Evolutionary conservation across 495 filamentous ascomycete genomes (phyloP), one percentile per base, ranked within the genome.

Genomic region (Aspergillus sclerotiicarbonarius): DNA sequence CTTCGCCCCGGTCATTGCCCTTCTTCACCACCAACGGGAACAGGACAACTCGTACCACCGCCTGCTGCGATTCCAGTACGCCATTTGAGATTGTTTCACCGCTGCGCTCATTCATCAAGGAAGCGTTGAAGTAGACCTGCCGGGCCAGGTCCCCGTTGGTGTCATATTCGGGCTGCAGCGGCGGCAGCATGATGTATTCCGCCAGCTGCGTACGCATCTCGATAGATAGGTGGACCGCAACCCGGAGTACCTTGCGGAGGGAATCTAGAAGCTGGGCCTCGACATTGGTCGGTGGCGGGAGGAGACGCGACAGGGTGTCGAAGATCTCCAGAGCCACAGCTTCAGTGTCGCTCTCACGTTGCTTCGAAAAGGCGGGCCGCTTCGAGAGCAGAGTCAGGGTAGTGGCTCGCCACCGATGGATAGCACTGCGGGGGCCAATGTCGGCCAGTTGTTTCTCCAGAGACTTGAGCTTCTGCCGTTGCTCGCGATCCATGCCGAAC

Each of bases 191-290:
- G 72, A 94, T 91, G 73, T 93, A 98, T 71, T 97, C 92, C 16
- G 94, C 91, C 13, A 92, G 81, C 69, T 98, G 94, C 16, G 87
- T 93, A 62, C 94, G 90, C 95, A 98, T 97, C 77, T 97, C 91
- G 60, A 98, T 84, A 4, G 92, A 90, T 4, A 98, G 80, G 43
- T 87, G 87, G 33, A 93, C 93, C 0, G 94, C 93, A 31, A 89
- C 81, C 55, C 82, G 82, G 60, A 97, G 82, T 15, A 98, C 88
- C 63, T 90, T 90, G 60, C 86, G 86, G 43, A 98, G 83, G 41
- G 91, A 91, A 2, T 88, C 83, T 41, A 89, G 80, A 21, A 96
- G 85, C 61, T 91, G 86, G 0, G 70, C 65, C 64, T 90, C 86
- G 19, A 91, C 79, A 59, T 92, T 81, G 32, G 81, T 80, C 8